A percentile compares a stretch with the other conserved stretches of the same genome.
Conservation (phyloP, 805 yeast species). For the Pichia occidentalis region DNA sequence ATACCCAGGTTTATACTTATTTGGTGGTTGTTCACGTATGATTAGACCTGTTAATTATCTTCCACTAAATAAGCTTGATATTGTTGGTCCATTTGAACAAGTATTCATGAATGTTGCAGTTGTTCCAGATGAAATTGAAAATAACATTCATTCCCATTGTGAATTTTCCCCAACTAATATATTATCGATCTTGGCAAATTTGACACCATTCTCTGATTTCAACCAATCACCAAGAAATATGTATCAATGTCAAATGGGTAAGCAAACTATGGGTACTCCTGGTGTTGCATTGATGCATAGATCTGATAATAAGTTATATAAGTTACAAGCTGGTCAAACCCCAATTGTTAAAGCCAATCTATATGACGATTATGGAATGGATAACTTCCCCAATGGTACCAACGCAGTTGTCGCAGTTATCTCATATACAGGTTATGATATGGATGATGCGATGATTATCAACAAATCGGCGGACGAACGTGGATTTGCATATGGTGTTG, state of each 20-base stretch:
- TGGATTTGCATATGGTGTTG: constrained; percentile 96
- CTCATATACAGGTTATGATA: constrained; percentile 98
- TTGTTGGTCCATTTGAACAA: constrained; percentile 96
- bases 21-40: constrained; percentile 93
- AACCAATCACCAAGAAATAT: constrained; percentile 99
- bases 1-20: constrained; percentile 89
- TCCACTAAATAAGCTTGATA: constrained; percentile 76
- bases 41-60: constrained; percentile 90
- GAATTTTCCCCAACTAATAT: constrained; percentile 94
- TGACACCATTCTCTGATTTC: constrained; percentile 97
- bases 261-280: constrained; percentile 99
- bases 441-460: constrained; percentile 99
- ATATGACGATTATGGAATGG: constrained; percentile 96
- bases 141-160: constrained; percentile 80
- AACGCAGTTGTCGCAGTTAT: constrained; percentile 98
- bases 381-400: constrained; percentile 96
- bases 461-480: constrained; percentile 97
- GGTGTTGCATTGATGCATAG: constrained; percentile 92
- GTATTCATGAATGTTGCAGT: constrained; percentile 96
- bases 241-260: constrained; percentile 99
- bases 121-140: constrained; percentile 82
- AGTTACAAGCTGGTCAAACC: constrained; percentile 91
- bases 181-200: constrained; percentile 87
- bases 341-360: constrained; percentile 92
- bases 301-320: constrained; percentile 90